A percentile compares a stretch with the other conserved stretches of the same genome.
Conservation (phyloP, 1,139 yeast species). For the Geotrichum klebahnii region DNA sequence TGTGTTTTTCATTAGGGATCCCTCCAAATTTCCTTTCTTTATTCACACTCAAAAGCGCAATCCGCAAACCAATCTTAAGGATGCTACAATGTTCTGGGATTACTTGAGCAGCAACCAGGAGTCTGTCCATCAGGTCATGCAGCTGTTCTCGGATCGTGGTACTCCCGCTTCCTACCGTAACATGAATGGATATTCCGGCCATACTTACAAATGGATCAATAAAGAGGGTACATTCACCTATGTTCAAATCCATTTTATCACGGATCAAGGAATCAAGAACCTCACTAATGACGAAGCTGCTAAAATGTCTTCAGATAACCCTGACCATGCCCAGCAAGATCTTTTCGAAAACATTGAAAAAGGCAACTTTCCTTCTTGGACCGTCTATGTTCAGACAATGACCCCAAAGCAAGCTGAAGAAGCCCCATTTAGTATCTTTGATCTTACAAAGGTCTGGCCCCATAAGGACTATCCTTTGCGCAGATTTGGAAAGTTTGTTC, state of each 20-base stretch:
- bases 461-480: conserved; percentile 72
- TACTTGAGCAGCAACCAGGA: conserved; percentile 61
- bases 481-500: conserved; percentile 63
- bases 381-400: conserved; percentile 67
- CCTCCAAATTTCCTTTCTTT: conserved; percentile 81
- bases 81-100: conserved; percentile 68
- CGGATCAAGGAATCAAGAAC: conserved; percentile 62
- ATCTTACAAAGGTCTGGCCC: conserved; percentile 78
- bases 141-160: conserved; percentile 67
- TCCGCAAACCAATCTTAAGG: conserved; percentile 79
- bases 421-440: conserved; percentile 52
- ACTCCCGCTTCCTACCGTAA: conserved; percentile 61
- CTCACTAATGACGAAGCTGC: conserved; percentile 56
- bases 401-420: conserved; percentile 65
- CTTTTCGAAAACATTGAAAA: conserved; percentile 54
- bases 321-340: conserved; percentile 59
- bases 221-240: conserved; percentile 59
- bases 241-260: conserved; percentile 60
- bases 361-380: conserved; percentile 63
- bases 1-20: conserved; percentile 79
- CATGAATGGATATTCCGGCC: conserved; percentile 76
- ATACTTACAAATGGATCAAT: conserved; percentile 67
- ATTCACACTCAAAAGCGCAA: conserved; percentile 86
- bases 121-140: conserved; percentile 58
- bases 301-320: conserved; percentile 53